These are phyloP conservation scores for Microstegium vimineum DNA, from an alignment of 176 grass and related monocot species.

Conservation along the genomic window DNA sequence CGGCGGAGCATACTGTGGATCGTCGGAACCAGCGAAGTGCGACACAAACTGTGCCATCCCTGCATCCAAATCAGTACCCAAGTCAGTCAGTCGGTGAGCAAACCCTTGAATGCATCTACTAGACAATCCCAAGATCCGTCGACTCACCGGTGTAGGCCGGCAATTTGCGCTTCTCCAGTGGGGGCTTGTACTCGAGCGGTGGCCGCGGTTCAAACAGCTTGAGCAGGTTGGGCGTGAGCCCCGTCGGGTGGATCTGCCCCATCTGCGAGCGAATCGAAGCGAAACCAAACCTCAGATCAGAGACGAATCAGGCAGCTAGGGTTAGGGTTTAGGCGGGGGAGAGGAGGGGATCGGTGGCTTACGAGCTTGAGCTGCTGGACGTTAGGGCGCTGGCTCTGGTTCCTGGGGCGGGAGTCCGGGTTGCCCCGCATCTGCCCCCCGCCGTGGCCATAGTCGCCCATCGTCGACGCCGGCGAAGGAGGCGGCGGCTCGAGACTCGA, in stretches of 20 bases:
- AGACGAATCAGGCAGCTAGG: constrained; percentile 13
- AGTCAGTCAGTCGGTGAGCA: not conserved
- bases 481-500: too few species aligned
- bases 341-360: too few species aligned
- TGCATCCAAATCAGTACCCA: not conserved
- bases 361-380: too few species aligned
- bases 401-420: too few species aligned
- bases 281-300: constrained; percentile 12
- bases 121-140: too few species aligned
- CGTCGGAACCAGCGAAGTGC: constrained; percentile 50
- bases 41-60: constrained; percentile 66
- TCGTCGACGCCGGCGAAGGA: too few species aligned
- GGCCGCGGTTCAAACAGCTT: constrained; percentile 87
- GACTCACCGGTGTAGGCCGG: constrained; percentile 58
- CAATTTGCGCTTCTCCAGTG: constrained; percentile 64
- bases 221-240: constrained; percentile 77
- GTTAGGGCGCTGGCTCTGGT: too few species aligned
- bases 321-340: too few species aligned
- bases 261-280: constrained; percentile 51
- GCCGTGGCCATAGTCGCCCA: too few species aligned
- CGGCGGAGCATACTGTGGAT: constrained; percentile 70
- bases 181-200: constrained; percentile 71
- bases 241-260: constrained; percentile 79
- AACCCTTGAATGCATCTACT: not conserved
- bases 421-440: too few species aligned